Percentiles rank a stretch among this genome's conserved stretches.
Evolutionary conservation across 257 asterid genomes (phyloP).

Genomic region (Voacanga thouarsii): DNA sequence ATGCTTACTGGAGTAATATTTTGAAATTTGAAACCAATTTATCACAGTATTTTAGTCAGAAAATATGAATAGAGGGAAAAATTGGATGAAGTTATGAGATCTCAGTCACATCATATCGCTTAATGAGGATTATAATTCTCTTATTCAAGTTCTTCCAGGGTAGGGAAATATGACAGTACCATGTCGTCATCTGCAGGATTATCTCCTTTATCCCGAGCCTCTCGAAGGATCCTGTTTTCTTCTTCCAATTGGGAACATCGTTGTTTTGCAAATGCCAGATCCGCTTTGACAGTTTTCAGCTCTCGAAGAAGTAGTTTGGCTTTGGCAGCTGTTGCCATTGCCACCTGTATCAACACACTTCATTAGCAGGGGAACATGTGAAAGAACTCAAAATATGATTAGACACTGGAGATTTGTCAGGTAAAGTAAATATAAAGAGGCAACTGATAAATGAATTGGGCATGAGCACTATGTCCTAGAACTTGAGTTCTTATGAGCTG

Average conservation of each 20-base stretch:
- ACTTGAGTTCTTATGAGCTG: neutral
- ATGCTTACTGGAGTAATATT: neutral
- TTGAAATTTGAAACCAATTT: neutral
- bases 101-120: neutral
- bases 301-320: constrained; percentile 87
- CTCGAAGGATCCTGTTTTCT: constrained; percentile 77
- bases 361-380: constrained; percentile 17
- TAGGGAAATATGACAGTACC: constrained; percentile 32
- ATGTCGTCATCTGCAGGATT: constrained; percentile 86
- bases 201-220: constrained; percentile 68
- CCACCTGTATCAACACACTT: constrained; percentile 57
- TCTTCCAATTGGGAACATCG: constrained; percentile 89
- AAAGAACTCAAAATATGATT: neutral
- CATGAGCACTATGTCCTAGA: neutral
- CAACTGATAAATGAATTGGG: neutral
- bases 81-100: neutral
- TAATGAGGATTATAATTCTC: neutral
- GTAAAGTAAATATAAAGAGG: neutral
- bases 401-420: neutral
- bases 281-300: constrained; percentile 82
- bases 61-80: neutral
- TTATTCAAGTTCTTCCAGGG: neutral
- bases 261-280: constrained; percentile 71
- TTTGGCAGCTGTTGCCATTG: constrained; percentile 96
- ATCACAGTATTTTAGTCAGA: neutral